Percentiles rank a stretch among this genome's conserved stretches.
phyloP scores from a whole-genome alignment of 169 alveolate genomes.

The Cryptosporidium muris region DNA sequence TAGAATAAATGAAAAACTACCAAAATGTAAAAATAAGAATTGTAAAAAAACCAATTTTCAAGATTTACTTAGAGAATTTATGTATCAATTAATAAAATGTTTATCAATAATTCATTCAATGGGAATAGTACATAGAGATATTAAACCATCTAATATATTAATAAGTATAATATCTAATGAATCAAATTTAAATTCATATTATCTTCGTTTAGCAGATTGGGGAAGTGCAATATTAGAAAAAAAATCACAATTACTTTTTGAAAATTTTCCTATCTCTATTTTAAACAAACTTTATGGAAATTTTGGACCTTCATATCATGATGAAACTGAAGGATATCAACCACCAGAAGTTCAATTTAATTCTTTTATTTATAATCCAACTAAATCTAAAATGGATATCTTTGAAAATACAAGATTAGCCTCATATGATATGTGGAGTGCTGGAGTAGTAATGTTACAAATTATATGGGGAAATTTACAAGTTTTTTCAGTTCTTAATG shows the following conservation, averaged over 20 bases:
- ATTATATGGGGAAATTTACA: constrained; percentile 61
- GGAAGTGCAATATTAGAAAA: constrained; percentile 60
- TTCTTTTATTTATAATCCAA: constrained; percentile 15
- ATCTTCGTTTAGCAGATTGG: constrained; percentile 63
- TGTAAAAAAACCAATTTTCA: neutral
- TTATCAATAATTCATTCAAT: constrained; percentile 8
- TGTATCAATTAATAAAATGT: constrained; percentile 26
- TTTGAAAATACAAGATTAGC: neutral
- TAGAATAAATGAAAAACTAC: neutral
- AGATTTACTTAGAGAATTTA: constrained; percentile 2
- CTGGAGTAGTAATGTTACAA: constrained; percentile 47
- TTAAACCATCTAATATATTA: constrained; percentile 62
- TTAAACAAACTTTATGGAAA: constrained; percentile 32
- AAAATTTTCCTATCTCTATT: neutral
- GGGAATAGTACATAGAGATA: constrained; percentile 67
- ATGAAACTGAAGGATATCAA: constrained; percentile 69
- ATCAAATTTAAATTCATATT: neutral
- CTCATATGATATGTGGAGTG: constrained; percentile 58
- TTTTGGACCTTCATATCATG: constrained; percentile 28
- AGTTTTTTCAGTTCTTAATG: constrained; percentile 46
- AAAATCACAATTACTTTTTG: neutral
- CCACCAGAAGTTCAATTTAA: constrained; percentile 67
- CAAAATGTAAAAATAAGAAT: neutral
- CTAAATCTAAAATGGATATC: neutral
- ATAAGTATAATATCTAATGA: neutral